Percentiles rank a stretch among this genome's conserved stretches.
phyloP scores from a whole-genome alignment of 1,139 yeast species.

The Kurtzmaniella quercitrusa region DNA sequence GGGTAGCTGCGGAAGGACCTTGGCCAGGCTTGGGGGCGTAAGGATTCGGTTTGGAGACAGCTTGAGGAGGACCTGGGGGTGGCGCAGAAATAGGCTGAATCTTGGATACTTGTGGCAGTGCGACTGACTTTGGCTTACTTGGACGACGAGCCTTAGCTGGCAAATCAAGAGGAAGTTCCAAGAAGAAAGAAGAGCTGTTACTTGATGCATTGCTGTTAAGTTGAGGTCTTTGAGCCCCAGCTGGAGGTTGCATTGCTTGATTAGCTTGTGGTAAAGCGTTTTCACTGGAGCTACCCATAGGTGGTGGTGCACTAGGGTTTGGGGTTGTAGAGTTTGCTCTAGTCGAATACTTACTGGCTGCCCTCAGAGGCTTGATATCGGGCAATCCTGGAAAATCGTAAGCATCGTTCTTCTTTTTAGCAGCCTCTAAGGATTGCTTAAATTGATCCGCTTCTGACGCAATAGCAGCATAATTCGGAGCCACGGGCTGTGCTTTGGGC shows the following conservation, averaged over 20 bases:
- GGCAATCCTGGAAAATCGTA: conserved; percentile 72
- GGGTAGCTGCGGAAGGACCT: conserved; percentile 3
- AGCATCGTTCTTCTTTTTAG: conserved; percentile 63
- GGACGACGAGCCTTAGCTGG: conserved; percentile 25
- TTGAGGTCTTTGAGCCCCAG: conserved; percentile 8
- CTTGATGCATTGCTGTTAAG: conserved; percentile 9
- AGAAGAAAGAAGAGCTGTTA: conserved; percentile 46
- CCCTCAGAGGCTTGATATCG: conserved; percentile 13
- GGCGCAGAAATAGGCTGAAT: conserved; percentile 8
- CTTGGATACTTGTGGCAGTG: conserved; percentile 2
- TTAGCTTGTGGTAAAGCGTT: conserved; percentile 1
- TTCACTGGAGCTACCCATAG: conserved; percentile 8
- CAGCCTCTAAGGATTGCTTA: conserved; percentile 31
- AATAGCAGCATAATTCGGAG: conserved; percentile 6
- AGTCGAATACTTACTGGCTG: conserved; percentile 19
- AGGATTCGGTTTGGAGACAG: conserved; percentile 10
- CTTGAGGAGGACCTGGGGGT: conserved; percentile 11
- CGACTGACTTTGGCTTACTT: conserved; percentile 21
- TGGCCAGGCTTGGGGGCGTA: conserved; percentile 8
- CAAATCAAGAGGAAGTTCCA: conserved; percentile 44
- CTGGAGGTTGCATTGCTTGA: neutral
- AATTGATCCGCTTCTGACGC: conserved; percentile 14
- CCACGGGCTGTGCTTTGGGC: neutral
- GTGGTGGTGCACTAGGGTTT: conserved; percentile 7
- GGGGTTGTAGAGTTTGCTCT: conserved; percentile 2